Conservation (phyloP, 2,329 filamentous ascomycete genomes). For the Nothomitra cinnamomea region DNA sequence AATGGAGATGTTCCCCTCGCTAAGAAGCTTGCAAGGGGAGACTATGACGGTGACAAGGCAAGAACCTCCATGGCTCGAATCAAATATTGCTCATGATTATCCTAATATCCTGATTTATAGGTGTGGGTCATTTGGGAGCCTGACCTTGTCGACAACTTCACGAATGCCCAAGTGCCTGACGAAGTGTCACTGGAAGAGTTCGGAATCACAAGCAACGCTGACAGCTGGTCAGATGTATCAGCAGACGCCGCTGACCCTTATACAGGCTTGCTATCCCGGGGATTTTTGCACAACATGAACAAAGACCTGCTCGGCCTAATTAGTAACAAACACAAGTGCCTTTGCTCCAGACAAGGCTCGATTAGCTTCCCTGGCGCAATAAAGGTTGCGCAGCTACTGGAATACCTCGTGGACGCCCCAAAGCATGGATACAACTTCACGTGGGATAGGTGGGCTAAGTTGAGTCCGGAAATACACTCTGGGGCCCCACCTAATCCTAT, state of each 20-base stretch:
- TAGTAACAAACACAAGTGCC: too few species aligned
- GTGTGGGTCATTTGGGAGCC: slow-evolving; percentile 58
- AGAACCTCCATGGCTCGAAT: neutral
- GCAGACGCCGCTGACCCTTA: slow-evolving; percentile 18
- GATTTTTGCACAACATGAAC: slow-evolving; percentile 40
- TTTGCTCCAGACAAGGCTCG: slow-evolving; percentile 33
- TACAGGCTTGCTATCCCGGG: too few species aligned
- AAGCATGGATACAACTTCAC: slow-evolving; percentile 27
- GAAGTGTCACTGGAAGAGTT: slow-evolving; percentile 25
- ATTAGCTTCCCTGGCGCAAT: slow-evolving; percentile 20
- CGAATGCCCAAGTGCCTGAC: slow-evolving; percentile 31
- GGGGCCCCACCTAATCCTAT: too few species aligned
- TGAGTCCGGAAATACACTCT: too few species aligned
- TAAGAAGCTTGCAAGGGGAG: slow-evolving; percentile 55
- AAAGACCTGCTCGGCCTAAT: slow-evolving; percentile 30
- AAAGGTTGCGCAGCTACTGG: slow-evolving; percentile 24
- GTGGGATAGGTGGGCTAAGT: too few species aligned
- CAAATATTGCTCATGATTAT: slow-evolving; percentile 19
- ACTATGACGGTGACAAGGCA: slow-evolving; percentile 54
- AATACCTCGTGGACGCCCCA: slow-evolving; percentile 27
- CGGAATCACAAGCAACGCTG: slow-evolving; percentile 32
- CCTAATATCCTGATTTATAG: slow-evolving; percentile 33
- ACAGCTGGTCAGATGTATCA: slow-evolving; percentile 29
- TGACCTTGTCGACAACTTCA: slow-evolving; percentile 45
- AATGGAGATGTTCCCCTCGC: slow-evolving; percentile 46